Percentiles rank a stretch among this genome's conserved stretches.
phyloP scores from a whole-genome alignment of 768 basidiomycete species.

The Serendipita sp. region DNA sequence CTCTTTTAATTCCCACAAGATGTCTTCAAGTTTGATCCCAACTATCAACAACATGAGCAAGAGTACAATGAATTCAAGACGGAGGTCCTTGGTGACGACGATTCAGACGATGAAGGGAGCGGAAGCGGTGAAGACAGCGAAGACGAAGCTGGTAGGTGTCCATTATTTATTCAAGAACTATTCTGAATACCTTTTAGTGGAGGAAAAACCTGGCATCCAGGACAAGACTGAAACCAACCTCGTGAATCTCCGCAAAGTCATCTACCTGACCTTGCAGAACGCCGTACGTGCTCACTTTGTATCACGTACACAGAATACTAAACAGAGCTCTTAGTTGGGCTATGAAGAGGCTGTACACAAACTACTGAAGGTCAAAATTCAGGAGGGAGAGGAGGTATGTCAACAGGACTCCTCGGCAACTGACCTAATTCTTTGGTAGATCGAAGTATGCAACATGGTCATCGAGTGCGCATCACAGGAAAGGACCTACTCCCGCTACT shows the following conservation, averaged over 20 bases:
- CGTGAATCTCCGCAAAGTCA: constrained; percentile 82
- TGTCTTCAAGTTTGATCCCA: constrained; percentile 86
- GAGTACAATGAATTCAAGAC: constrained; percentile 80
- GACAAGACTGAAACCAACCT: constrained; percentile 91
- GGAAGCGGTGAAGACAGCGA: constrained; percentile 42
- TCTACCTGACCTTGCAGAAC: constrained; percentile 99
- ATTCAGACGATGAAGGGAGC: constrained; percentile 40
- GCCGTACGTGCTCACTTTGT: constrained; percentile 27
- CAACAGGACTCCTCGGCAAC: background rate
- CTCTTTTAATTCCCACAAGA: constrained; percentile 31
- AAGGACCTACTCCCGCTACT: constrained; percentile 94
- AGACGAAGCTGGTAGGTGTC: constrained; percentile 29
- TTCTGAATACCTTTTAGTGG: constrained; percentile 26
- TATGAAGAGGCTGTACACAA: constrained; percentile 99
- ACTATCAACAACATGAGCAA: constrained; percentile 80
- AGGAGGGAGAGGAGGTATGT: constrained; percentile 83
- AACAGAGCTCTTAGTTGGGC: constrained; percentile 34
- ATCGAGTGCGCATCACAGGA: constrained; percentile 99
- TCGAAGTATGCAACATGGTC: constrained; percentile 94
- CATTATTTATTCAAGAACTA: background rate
- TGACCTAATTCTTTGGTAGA: constrained; percentile 28
- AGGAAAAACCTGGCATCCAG: constrained; percentile 76
- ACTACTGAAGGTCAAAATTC: constrained; percentile 77
- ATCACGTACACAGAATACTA: constrained; percentile 1
- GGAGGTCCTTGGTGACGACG: constrained; percentile 86